Percentiles rank a stretch among this genome's conserved stretches.
Evolutionary conservation across 2,329 filamentous ascomycete species (phyloP).

Genomic region (Fusarium armeniacum): DNA sequence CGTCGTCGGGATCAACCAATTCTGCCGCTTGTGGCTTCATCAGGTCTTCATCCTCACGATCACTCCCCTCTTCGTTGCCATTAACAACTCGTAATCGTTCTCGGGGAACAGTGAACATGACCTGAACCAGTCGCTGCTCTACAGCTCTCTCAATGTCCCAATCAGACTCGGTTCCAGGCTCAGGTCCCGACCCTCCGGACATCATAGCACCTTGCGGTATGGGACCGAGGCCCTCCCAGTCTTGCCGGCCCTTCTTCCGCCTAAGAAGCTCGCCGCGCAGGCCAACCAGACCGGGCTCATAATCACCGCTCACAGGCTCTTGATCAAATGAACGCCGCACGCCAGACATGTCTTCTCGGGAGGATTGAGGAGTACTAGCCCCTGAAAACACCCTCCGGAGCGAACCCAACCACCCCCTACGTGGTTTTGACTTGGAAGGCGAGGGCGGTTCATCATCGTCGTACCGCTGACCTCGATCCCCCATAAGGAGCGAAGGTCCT

Average conservation of each 20-base stretch:
- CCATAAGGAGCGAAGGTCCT: constrained; percentile 63
- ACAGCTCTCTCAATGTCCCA: constrained; percentile 84
- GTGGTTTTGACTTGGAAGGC: constrained; percentile 69
- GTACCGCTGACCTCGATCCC: constrained; percentile 47
- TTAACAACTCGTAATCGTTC: constrained; percentile 92
- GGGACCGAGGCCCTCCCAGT: constrained; percentile 62
- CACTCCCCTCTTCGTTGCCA: constrained; percentile 65
- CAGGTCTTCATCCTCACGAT: constrained; percentile 50
- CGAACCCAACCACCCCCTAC: constrained; percentile 77
- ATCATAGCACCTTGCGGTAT: constrained; percentile 38
- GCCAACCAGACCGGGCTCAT: constrained; percentile 60
- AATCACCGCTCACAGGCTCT: constrained; percentile 57
- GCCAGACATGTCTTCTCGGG: constrained; percentile 50
- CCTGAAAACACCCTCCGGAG: constrained; percentile 72
- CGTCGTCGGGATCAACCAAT: constrained; percentile 58
- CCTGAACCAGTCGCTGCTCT: constrained; percentile 79
- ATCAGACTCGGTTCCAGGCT: constrained; percentile 69
- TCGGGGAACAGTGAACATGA: constrained; percentile 95
- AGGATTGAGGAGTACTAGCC: constrained; percentile 53
- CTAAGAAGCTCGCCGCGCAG: constrained; percentile 65
- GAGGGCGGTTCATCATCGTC: constrained; percentile 63
- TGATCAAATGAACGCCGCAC: constrained; percentile 54
- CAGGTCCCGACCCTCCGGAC: constrained; percentile 51
- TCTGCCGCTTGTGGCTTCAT: constrained; percentile 55
- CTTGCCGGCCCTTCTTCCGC: constrained; percentile 68